Base-by-base conservation (phyloP, 2,329 filamentous ascomycete species). In the Simplicillium sp. region DNA sequence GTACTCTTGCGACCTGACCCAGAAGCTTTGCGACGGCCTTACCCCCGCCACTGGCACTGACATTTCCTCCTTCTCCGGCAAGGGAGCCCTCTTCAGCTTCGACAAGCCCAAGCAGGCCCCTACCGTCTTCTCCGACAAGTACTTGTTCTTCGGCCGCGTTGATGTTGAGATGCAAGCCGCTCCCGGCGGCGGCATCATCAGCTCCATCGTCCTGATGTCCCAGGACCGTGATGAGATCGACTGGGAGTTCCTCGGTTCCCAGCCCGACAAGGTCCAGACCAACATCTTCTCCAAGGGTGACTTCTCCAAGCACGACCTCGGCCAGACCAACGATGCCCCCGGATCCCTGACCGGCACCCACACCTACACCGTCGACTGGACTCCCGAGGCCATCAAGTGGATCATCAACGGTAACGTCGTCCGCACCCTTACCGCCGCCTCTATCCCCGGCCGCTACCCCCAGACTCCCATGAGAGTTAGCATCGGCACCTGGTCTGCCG, bases 71-170 rank as follows among this genome's bases (percentile, higher is more conserved):
- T 62, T 66, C 51, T 36, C 48, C 35, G 48, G 50, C 41, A 60
- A 68, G 32, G 75, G 75, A 47, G 74, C 73, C 45, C 59, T 65
- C 47, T 78, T 78, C 64, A 73, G 76, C 52, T 96, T 96, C 65
- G 75, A 73, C 29, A 68, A 76, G 38, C 73, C 77, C 47, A 68
- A 58, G 11, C 74, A 87, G 39, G 78, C 75, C 37, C 82, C 87
- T 31, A 87, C 84, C 29, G 87, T 94, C 61, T 73, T 71, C 54
- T 77, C 76, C 42, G 73, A 80, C 55, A 89, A 88, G 75, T 97
- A 94, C 72, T 87, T 98, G 61, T 96, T 97, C 85, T 97, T 95
- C 61, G 92, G 92, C 47, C 81, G 81, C 55, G 77, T 96, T 52
- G 84, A 94, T 41, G 78, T 87, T 45, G 77, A 76, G 25, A 68